These are phyloP conservation scores for Leonotis leonurus DNA, from an alignment of 257 asterid species.

Conservation along the genomic window DNA sequence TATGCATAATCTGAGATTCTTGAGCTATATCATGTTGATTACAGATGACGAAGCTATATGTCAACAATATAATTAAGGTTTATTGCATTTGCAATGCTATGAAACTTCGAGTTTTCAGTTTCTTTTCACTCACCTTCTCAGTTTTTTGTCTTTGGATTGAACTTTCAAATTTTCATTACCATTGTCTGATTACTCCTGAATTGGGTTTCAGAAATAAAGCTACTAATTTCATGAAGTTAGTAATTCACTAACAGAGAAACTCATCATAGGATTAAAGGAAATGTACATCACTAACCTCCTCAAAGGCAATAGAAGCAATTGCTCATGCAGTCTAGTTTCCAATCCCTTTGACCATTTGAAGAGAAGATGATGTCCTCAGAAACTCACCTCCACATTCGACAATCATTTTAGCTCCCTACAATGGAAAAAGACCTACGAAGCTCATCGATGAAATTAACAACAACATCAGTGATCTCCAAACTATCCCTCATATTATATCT, in stretches of 20 bases:
- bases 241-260: not conserved
- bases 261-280: not conserved
- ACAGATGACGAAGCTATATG: too few species aligned
- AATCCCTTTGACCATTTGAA: slow-evolving; percentile 70
- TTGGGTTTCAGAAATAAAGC: too few species aligned
- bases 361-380: slow-evolving; percentile 74
- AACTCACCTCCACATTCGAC: slow-evolving; percentile 72
- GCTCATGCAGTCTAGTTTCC: slow-evolving; percentile 98
- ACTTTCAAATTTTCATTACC: too few species aligned
- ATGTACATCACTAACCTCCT: slow-evolving; percentile 47
- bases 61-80: too few species aligned
- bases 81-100: too few species aligned
- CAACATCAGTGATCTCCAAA: too few species aligned
- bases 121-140: too few species aligned
- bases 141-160: too few species aligned
- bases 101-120: too few species aligned
- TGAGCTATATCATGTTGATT: too few species aligned
- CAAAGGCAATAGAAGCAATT: slow-evolving; percentile 86
- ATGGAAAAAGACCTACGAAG: not conserved
- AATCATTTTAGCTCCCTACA: slow-evolving; percentile 87
- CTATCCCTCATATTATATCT: not conserved
- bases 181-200: too few species aligned
- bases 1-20: too few species aligned
- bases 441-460: not conserved
- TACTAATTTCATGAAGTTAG: not conserved